phyloP scores from a whole-genome alignment of 164 flowering plant species.

The Tetrastigma voinierianum region DNA sequence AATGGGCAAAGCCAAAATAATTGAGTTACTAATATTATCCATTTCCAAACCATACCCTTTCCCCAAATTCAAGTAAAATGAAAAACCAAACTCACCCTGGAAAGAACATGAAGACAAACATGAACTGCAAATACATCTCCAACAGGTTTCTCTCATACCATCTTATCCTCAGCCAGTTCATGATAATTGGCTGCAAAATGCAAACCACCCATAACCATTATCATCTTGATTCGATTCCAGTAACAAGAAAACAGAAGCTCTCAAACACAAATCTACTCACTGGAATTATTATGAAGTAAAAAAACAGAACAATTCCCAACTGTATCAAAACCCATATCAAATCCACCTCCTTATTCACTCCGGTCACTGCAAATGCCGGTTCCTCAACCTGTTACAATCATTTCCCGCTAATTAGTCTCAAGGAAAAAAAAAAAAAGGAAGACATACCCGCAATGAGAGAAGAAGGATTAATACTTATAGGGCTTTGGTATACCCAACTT shows the following conservation, averaged over 20 bases:
- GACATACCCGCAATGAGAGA: background rate
- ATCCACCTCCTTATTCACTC: constrained; percentile 59
- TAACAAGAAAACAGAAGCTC: background rate
- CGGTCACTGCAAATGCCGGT: constrained; percentile 78
- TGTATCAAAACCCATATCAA: constrained; percentile 38
- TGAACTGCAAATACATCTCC: constrained; percentile 87
- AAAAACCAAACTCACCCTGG: constrained; percentile 58
- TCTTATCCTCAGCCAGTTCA: constrained; percentile 87
- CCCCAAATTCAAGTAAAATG: background rate
- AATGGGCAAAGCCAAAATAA: background rate
- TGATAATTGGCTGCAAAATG: constrained; percentile 82
- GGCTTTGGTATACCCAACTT: too few relatives aligned
- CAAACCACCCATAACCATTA: constrained; percentile 13
- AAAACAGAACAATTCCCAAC: constrained; percentile 47
- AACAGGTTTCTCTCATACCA: constrained; percentile 68
- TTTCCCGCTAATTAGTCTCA: background rate
- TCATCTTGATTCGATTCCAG: background rate
- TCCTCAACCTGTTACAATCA: constrained; percentile 45
- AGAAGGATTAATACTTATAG: too few relatives aligned
- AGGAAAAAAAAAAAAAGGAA: background rate
- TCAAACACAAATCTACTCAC: constrained; percentile 36
- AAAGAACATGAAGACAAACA: constrained; percentile 87
- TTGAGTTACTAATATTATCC: background rate
- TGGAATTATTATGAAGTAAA: constrained; percentile 67
- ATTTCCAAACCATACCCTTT: background rate